Percentiles rank a stretch among this genome's conserved stretches.
These are phyloP conservation scores for Capronia americana DNA, from an alignment of 2,329 filamentous ascomycete genomes.

Conservation along the genomic window DNA sequence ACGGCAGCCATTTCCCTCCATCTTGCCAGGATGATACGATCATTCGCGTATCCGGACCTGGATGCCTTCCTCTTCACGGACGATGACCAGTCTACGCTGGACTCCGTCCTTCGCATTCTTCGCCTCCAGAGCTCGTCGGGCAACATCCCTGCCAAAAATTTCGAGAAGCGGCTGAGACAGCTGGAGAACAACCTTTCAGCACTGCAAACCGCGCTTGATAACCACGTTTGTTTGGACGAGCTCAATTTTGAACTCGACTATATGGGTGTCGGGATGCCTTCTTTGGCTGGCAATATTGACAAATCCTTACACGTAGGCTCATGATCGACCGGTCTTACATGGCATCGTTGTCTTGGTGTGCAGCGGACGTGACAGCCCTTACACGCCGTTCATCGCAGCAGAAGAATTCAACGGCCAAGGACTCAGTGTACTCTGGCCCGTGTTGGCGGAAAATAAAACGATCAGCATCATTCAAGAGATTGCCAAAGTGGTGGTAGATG, in stretches of 20 bases:
- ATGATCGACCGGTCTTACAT: too few species aligned
- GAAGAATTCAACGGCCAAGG: too few species aligned
- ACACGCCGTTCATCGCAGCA: too few species aligned
- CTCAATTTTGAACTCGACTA: constrained; percentile 20
- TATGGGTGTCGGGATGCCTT: background rate
- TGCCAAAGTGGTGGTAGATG: too few species aligned
- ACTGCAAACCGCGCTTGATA: constrained; percentile 15
- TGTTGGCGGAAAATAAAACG: too few species aligned
- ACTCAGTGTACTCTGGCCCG: too few species aligned
- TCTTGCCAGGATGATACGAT: constrained; percentile 12
- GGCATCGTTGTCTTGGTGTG: too few species aligned
- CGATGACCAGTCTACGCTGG: constrained; percentile 16
- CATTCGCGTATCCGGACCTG: constrained; percentile 3
- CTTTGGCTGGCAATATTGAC: too few species aligned
- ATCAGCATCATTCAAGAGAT: too few species aligned
- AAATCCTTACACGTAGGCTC: too few species aligned
- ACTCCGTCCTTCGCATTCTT: constrained; percentile 12
- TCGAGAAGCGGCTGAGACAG: constrained; percentile 16
- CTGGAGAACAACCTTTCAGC: constrained; percentile 26
- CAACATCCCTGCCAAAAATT: constrained; percentile 23
- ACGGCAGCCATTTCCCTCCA: constrained; percentile 26
- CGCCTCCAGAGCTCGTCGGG: constrained; percentile 18
- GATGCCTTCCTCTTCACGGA: constrained; percentile 14
- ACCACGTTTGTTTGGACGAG: constrained; percentile 18
- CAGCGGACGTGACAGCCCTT: too few species aligned